A percentile compares a stretch with the other conserved stretches of the same genome.
phyloP scores from a whole-genome alignment of 108 stramenopile genomes.

The Fragilaria crotonensis region DNA sequence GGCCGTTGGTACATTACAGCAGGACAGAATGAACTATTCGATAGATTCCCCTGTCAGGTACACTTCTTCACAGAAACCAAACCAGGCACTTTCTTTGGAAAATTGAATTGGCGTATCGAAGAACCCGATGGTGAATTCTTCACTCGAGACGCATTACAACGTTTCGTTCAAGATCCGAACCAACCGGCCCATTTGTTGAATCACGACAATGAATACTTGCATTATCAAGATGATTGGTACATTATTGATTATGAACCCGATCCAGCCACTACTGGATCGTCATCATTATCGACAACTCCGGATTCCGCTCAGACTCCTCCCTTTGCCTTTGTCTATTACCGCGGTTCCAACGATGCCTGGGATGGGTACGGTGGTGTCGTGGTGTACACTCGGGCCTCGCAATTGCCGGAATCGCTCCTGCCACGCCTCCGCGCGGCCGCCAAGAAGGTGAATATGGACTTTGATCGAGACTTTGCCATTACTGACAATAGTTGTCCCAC shows the following conservation, averaged over 20 bases:
- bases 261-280: slow-evolving; percentile 58
- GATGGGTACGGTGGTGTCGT: slow-evolving; percentile 94
- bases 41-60: slow-evolving; percentile 95
- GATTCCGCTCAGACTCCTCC: too few relatives aligned
- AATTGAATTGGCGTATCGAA: slow-evolving; percentile 91
- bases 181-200: slow-evolving; percentile 86
- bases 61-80: slow-evolving; percentile 92
- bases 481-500: slow-evolving; percentile 70
- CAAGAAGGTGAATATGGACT: slow-evolving; percentile 77
- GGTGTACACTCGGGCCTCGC: slow-evolving; percentile 84
- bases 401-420: slow-evolving; percentile 71
- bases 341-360: slow-evolving; percentile 96
- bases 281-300: too few relatives aligned
- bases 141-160: slow-evolving; percentile 86
- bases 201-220: slow-evolving; percentile 96
- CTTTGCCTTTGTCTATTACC: slow-evolving; percentile 93
- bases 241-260: slow-evolving; percentile 85
- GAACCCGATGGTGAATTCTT: slow-evolving; percentile 97
- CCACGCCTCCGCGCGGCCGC: slow-evolving; percentile 75
- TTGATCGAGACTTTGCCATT: slow-evolving; percentile 71
- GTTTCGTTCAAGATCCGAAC: slow-evolving; percentile 83
- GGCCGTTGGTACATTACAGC: slow-evolving; percentile 93
- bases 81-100: slow-evolving; percentile 81
- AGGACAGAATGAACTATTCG: slow-evolving; percentile 90
- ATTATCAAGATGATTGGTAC: slow-evolving; percentile 97